Percentiles rank a stretch among this genome's conserved stretches.
These are phyloP conservation scores for Thymus quinquecostatus DNA, from an alignment of 257 asterid genomes.

Conservation along the genomic window DNA sequence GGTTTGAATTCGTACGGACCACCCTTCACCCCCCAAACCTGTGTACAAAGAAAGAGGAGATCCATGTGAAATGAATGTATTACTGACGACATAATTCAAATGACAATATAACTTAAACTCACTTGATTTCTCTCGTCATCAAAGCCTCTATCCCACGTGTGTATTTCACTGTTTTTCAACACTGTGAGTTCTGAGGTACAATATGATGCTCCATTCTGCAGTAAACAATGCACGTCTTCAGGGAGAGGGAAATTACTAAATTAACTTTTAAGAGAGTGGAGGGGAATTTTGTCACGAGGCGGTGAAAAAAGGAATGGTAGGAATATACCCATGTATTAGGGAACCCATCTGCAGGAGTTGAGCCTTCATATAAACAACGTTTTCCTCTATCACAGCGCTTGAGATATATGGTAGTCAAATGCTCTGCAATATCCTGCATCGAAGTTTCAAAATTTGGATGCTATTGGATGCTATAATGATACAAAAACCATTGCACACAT, in stretches of 20 bases:
- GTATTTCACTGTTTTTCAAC: slow-evolving; percentile 80
- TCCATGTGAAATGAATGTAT: slow-evolving; percentile 9
- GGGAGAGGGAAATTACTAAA: slow-evolving; percentile 1
- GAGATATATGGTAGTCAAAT: slow-evolving; percentile 81
- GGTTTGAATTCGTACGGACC: slow-evolving; percentile 92
- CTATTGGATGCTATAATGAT: slow-evolving; percentile 9
- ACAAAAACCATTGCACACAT: neutral
- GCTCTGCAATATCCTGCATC: slow-evolving; percentile 95
- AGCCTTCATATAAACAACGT: slow-evolving; percentile 92
- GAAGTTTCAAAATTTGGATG: slow-evolving; percentile 15
- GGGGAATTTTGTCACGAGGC: slow-evolving; percentile 11
- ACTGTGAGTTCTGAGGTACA: slow-evolving; percentile 72
- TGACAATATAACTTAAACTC: slow-evolving; percentile 28
- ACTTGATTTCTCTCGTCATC: slow-evolving; percentile 90
- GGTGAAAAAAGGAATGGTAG: slow-evolving; percentile 6
- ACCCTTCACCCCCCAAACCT: slow-evolving; percentile 96
- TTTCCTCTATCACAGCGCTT: slow-evolving; percentile 90
- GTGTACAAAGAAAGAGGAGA: slow-evolving; percentile 27
- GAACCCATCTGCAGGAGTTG: slow-evolving; percentile 84
- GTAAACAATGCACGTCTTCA: slow-evolving; percentile 11
- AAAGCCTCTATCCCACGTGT: slow-evolving; percentile 88
- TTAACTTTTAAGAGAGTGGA: slow-evolving; percentile 6
- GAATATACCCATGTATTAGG: slow-evolving; percentile 67
- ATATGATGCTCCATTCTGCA: slow-evolving; percentile 63
- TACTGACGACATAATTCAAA: neutral